Evolutionary conservation across 2,329 filamentous ascomycete species (phyloP).

Genomic region (Penicillium sp.): DNA sequence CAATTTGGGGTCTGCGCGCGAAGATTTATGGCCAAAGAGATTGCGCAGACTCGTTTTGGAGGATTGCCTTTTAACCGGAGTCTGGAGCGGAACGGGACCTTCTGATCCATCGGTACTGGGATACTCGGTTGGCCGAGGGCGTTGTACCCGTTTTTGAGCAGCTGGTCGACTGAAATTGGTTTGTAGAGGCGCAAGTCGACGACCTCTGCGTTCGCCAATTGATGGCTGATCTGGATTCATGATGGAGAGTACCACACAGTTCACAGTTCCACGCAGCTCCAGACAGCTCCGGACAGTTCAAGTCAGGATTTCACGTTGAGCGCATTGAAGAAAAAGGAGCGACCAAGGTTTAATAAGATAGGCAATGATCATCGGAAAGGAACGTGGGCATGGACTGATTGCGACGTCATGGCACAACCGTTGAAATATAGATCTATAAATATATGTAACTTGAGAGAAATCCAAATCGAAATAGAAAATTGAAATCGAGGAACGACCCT

Average conservation of each 20-base stretch:
- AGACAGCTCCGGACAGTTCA: background rate
- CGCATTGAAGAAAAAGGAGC: constrained; percentile 19
- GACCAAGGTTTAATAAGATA: constrained; percentile 9
- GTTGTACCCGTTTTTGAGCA: constrained; percentile 27
- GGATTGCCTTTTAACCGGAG: constrained; percentile 34
- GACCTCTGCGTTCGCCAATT: constrained; percentile 41
- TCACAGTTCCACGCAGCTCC: background rate
- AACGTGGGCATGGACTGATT: constrained; percentile 20
- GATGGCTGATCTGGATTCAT: constrained; percentile 26
- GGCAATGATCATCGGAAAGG: constrained; percentile 22
- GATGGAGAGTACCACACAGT: background rate
- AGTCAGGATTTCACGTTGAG: background rate
- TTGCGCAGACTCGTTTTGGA: constrained; percentile 41
- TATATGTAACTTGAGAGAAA: background rate
- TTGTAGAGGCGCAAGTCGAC: constrained; percentile 37
- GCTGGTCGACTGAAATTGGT: constrained; percentile 39
- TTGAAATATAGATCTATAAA: background rate
- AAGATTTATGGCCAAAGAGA: constrained; percentile 39
- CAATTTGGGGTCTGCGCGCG: constrained; percentile 33
- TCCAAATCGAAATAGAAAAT: background rate
- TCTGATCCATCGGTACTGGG: constrained; percentile 27
- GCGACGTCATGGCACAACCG: constrained; percentile 19
- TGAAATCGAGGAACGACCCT: constrained; percentile 3
- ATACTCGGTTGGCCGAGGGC: constrained; percentile 36
- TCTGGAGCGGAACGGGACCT: constrained; percentile 35